phyloP scores from a whole-genome alignment of 305 asterid genomes.

The Rubia peregrina region DNA sequence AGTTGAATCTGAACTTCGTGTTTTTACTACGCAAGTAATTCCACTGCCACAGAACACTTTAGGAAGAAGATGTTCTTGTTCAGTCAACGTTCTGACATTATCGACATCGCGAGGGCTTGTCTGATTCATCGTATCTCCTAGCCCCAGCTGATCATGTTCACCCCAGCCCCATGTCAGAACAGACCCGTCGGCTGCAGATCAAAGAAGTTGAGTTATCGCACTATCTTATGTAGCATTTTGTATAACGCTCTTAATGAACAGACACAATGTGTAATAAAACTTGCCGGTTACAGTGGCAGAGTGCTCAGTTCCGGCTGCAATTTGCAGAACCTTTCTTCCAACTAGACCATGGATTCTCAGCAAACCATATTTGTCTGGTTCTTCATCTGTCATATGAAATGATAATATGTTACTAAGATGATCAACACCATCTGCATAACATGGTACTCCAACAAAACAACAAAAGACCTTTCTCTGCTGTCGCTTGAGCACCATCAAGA shows the following conservation, averaged over 20 bases:
- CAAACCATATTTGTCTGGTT: slow-evolving; percentile 23
- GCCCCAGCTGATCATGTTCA: slow-evolving; percentile 94
- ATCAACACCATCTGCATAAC: not conserved
- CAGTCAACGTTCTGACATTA: slow-evolving; percentile 21
- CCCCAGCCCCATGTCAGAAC: slow-evolving; percentile 98
- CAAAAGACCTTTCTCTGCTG: slow-evolving; percentile 14
- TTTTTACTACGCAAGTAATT: slow-evolving; percentile 47
- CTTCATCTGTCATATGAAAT: slow-evolving; percentile 23
- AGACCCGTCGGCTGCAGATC: slow-evolving; percentile 44
- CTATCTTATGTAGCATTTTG: not conserved
- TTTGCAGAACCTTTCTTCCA: slow-evolving; percentile 40
- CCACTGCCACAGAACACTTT: slow-evolving; percentile 88
- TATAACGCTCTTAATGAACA: not conserved
- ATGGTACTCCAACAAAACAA: not conserved
- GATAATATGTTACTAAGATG: not conserved
- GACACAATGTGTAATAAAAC: not conserved
- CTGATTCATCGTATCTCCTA: slow-evolving; percentile 55
- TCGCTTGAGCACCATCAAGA: slow-evolving; percentile 36
- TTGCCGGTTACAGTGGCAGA: slow-evolving; percentile 69
- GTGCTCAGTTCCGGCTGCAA: slow-evolving; percentile 92
- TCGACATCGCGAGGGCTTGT: slow-evolving; percentile 42
- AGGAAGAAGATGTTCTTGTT: slow-evolving; percentile 16
- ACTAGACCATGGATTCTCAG: slow-evolving; percentile 27
- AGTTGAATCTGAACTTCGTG: slow-evolving; percentile 18
- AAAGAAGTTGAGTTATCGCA: not conserved